Evolutionary conservation across 805 yeast species (phyloP).

Genomic region (Kodamaea lidongshanica): DNA sequence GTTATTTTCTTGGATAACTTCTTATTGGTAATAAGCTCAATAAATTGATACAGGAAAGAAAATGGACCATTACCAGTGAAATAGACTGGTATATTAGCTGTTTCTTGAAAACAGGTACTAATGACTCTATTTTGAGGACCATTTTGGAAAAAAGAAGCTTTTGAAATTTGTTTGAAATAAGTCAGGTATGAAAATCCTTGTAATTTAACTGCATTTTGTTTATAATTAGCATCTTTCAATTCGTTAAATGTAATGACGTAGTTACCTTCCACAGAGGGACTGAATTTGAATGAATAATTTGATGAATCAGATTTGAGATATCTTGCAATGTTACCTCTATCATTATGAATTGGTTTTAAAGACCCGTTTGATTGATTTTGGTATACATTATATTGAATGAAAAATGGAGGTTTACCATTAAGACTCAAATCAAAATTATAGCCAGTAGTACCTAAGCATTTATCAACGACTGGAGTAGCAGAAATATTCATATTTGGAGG

Average conservation of each 20-base stretch:
- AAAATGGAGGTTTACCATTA: conserved; percentile 79
- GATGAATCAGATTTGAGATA: conserved; percentile 21
- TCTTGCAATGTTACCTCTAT: conserved; percentile 24
- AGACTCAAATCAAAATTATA: conserved; percentile 57
- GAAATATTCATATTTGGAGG: conserved; percentile 36
- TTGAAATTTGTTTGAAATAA: conserved; percentile 65
- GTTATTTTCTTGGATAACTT: conserved; percentile 22
- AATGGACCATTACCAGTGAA: conserved; percentile 82
- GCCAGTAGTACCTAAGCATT: conserved; percentile 91
- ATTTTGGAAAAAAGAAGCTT: conserved; percentile 25
- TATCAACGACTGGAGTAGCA: conserved; percentile 65
- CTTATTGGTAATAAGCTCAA: conserved; percentile 34
- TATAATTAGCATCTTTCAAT: conserved; percentile 55
- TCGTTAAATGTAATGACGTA: conserved; percentile 67
- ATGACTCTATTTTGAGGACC: conserved; percentile 13
- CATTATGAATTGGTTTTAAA: conserved; percentile 27
- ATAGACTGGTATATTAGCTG: conserved; percentile 41
- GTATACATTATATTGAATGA: conserved; percentile 55
- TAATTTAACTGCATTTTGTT: conserved; percentile 34
- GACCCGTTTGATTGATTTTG: conserved; percentile 31
- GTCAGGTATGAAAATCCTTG: conserved; percentile 54
- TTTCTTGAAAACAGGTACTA: conserved; percentile 26
- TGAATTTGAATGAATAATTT: conserved; percentile 46
- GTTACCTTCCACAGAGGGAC: conserved; percentile 76
- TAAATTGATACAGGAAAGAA: conserved; percentile 58